Evolutionary conservation across 2,329 filamentous ascomycete species (phyloP), one percentile per base, ranked within the genome.

Genomic region (Hypoxylon sp.): DNA sequence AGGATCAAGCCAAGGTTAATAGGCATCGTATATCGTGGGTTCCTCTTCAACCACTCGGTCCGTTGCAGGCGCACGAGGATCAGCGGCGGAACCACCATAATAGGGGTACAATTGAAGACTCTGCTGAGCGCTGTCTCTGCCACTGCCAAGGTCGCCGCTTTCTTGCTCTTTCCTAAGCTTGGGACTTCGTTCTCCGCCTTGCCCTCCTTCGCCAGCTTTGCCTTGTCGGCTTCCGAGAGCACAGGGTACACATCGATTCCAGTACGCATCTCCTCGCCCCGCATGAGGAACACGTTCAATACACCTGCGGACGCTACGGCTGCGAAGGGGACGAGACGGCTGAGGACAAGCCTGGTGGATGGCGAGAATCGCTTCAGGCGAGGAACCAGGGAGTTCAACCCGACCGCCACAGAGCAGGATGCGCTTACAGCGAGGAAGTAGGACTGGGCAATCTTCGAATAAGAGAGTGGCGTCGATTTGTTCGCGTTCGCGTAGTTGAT

Each of bases 401-500:
- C 94, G 0, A 98, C 86, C 3, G 96, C 96, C 9, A 99, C 96
- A 70, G 92, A 92, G 83, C 96, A 99, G 13, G 93, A 97, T 32
- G 96, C 95, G 61, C 92, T 90, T 19, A 99, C 96, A 59, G 96
- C 96, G 67, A 97, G 86, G 78, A 92, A 88, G 84, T 98, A 99
- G 56, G 94, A 98, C 81, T 97, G 90, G 68, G 91, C 87, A 69
- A 99, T 90, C 73, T 93, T 92, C 21, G 89, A 88, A 65, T 89
- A 91, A 19, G 92, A 92, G 69, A 98, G 87, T 0, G 95, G 93
- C 2, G 93, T 94, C 41, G 94, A 97, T 81, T 99, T 99, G 87
- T 99, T 99, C 70, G 95, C 93, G 80, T 99, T 99, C 77, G 95
- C 93, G 79, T 90, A 94, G 86, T 99, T 99, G 86, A 99, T 95